phyloP scores from a whole-genome alignment of 2,329 filamentous ascomycete species.

The Aspergillus calidoustus region DNA sequence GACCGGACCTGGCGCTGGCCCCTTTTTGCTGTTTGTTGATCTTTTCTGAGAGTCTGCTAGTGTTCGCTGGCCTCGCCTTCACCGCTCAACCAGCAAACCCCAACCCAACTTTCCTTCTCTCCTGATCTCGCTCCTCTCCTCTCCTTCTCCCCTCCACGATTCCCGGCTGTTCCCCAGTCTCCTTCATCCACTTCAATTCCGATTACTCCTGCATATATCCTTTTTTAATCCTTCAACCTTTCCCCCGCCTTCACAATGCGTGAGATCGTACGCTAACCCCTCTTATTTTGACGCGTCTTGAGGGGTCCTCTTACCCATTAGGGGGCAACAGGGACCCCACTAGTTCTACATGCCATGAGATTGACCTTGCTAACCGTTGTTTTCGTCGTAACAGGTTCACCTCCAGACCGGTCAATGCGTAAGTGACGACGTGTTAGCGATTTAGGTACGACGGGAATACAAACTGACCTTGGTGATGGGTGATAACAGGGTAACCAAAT shows the following conservation, averaged over 20 bases:
- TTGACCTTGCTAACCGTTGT: constrained; percentile 41
- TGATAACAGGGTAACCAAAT: constrained; percentile 97
- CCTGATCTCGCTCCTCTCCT: constrained; percentile 25
- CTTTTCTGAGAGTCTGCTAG: constrained; percentile 25
- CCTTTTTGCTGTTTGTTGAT: constrained; percentile 25
- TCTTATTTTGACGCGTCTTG: constrained; percentile 41
- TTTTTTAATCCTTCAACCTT: constrained; percentile 21
- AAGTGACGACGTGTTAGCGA: constrained; percentile 50
- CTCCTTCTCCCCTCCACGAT: constrained; percentile 28
- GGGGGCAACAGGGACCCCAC: constrained; percentile 37
- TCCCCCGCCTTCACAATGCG: constrained; percentile 62
- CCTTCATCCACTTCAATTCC: constrained; percentile 18
- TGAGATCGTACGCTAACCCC: constrained; percentile 68
- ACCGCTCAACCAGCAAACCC: constrained; percentile 34
- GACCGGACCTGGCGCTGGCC: constrained; percentile 28
- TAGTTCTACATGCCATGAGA: constrained; percentile 27
- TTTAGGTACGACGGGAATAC: constrained; percentile 13
- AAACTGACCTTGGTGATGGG: constrained; percentile 36
- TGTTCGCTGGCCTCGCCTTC: constrained; percentile 20
- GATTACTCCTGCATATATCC: constrained; percentile 21
- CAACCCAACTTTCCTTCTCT: constrained; percentile 28
- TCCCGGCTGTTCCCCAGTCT: constrained; percentile 21
- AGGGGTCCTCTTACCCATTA: constrained; percentile 29
- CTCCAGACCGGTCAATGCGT: constrained; percentile 99
- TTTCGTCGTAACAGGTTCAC: constrained; percentile 78